Base-by-base conservation (phyloP, 306 rosid species). In the Begonia fuchsioides region DNA sequence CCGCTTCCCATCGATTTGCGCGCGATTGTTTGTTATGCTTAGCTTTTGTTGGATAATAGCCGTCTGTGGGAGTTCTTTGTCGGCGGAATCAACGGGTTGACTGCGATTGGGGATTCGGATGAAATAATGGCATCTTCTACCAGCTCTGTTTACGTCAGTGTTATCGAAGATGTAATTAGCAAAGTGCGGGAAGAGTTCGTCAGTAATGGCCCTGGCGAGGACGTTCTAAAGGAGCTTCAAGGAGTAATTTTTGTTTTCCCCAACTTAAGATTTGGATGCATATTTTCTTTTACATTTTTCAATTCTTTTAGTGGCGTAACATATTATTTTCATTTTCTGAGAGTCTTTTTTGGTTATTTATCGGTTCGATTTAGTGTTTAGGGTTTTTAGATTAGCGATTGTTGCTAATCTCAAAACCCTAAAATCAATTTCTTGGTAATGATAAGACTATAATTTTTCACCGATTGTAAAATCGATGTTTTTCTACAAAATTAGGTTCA, bases 201-300 rank as follows among this genome's bases (percentile, higher is more conserved):
- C 45, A 81, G 68, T 59, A 77, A 68, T 73, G 88, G 78, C 13
- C 96, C 94, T 9, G 96, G 99, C 2, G 96, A 92, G 49, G 93
- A 92, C 39, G 96, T 92, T 59, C 93, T 92, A 60, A 80, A 74
- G 71, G 96, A 92, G 76, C 99, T 92, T 55, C 99, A 92, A 86
- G 96, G 96, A 67, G 99, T 92, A 82, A 77, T 49, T 61, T 14
- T n/a, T 50, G 48, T 46, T 39, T 40, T n/a, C 43, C 50, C 62
- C 70, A 26, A 26, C 26, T 18, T 14, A 12, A 32, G 12, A 49
- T 35, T 12, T 11, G 32, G 51, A 10, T 6, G 11, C 17, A 6
- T 51, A 15, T 1, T 47, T 20, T 38, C 15, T 2, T 10, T 58
- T 11, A 11, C 46, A 11, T 41, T 10, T 41, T 41, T 41, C 45